Evolutionary conservation across 2,329 filamentous ascomycete species (phyloP), one percentile per base, ranked within the genome.

Genomic region (Acarospora socialis): DNA sequence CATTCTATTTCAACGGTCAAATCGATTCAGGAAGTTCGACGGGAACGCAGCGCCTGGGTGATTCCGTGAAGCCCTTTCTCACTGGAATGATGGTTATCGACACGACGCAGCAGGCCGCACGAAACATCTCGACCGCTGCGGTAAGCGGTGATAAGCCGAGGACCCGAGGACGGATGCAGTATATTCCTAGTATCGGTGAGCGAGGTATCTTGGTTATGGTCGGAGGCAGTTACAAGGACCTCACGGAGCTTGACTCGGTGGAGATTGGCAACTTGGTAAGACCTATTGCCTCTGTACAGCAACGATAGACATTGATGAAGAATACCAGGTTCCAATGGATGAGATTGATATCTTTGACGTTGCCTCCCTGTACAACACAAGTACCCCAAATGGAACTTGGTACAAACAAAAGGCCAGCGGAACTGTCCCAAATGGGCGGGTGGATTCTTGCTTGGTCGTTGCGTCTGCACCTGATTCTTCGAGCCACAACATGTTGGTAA

Each of bases 401-500:
- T 59, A 60, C 39, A 44, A 48, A 14, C 59, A 66, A 41, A 46
- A 44, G 10, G 57, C 59, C 9, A 51, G 50, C 5, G 59, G 61
- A 10, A 44, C 56, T 6, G 50, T 59, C 12, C 61, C 63, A 1
- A 30, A 39, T 15, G 43, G 53, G 9, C 55, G 62, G 10, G 52
- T 60, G 9, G 60, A 65, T 33, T 61, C 57, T 35, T 66, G 63
- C 40, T 39, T 59, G 3, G 50, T 58, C 0, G 33, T 54, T 1
- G 54, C 48, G 9, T 53, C 58, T 17, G 54, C 61, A 1, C 49
- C 52, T 3, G 63, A 66, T 34, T 55, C 56, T 27, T 61, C 59
- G 2, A 60, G 55, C 33, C 55, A 63, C 31, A 65, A 65, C 32
- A 60, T 68, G 39, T 49, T 31, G 23, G 43, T 28, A 14, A 17